Evolutionary conservation across 2,329 filamentous ascomycete species (phyloP), one percentile per base, ranked within the genome.

Genomic region (Botrytis porri): DNA sequence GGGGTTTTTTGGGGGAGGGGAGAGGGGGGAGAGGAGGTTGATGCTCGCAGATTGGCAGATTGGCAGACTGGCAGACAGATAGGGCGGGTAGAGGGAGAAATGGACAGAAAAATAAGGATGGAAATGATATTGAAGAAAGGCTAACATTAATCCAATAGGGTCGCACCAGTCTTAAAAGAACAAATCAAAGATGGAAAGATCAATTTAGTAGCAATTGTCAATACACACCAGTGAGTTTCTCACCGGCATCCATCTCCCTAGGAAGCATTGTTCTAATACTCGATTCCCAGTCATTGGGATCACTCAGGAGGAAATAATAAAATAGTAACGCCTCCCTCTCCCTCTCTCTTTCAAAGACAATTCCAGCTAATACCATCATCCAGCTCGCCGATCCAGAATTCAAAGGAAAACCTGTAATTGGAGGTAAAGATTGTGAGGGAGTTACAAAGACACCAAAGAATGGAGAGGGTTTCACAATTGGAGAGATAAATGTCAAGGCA

Each of bases 301-400:
- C 96, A 99, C 83, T 92, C 96, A 0, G 96, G 96, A 75, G 96
- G 96, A 14, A 99, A 99, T 82, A 87, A 88, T 73, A 90, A 94
- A 78, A 87, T 97, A 76, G 93, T 95, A 83, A 79, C 74, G 48
- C 35, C 35, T 14, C 48, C 35, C 29, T 3, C 35, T 51, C 41
- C 2, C 9, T 12, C 18, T n/a, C 25, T 9, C 3, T 18, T 5
- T 25, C 20, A 51, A 39, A n/a, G 14, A 20, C 16, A 65, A 32
- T 3, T 41, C 9, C 14, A 43, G 14, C 62, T 67, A 43, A n/a
- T 48, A 54, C 18, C 29, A 60, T 35, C 61, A 41, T n/a, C 48
- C 59, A 80, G 78, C 70, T 79, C 39, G 73, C 70, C 1, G 59
- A 75, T 45, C 64, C 75, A 14, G 80, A 79, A 67, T 80, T 80